A percentile compares a stretch with the other conserved stretches of the same genome.
Conservation (phyloP, 2,329 filamentous ascomycete genomes). For the Colletotrichum spinosum region DNA sequence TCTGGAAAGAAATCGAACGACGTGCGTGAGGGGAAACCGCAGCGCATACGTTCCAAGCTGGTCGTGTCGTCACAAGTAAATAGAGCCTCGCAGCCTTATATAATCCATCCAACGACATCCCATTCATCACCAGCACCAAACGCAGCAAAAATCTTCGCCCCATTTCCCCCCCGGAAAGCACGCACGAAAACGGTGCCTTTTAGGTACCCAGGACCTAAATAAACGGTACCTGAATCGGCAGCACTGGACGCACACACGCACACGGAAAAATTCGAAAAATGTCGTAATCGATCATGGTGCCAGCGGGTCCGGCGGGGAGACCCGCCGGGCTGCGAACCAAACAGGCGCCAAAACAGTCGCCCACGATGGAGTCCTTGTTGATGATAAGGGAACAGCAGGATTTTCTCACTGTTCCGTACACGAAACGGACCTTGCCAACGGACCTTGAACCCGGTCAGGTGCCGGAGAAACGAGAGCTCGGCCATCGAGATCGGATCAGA, state of each 20-base stretch:
- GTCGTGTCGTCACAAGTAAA: constrained; percentile 11
- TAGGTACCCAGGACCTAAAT: background rate
- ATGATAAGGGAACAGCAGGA: too few relatives aligned
- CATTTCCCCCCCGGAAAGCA: background rate
- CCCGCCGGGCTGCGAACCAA: background rate
- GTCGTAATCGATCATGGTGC: constrained; percentile 3
- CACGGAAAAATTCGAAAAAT: background rate
- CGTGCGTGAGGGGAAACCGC: constrained; percentile 34
- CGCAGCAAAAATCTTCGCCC: background rate
- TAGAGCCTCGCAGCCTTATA: constrained; percentile 8
- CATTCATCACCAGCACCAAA: constrained; percentile 9
- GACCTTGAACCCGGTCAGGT: background rate
- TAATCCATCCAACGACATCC: constrained; percentile 35
- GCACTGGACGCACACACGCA: too few relatives aligned
- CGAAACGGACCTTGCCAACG: background rate
- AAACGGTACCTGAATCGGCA: too few relatives aligned
- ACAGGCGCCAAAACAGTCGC: too few relatives aligned
- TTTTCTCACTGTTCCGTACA: background rate
- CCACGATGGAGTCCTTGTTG: too few relatives aligned
- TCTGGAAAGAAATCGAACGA: constrained; percentile 29
- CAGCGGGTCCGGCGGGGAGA: constrained; percentile 5
- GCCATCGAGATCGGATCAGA: constrained; percentile 11
- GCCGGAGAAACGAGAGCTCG: background rate
- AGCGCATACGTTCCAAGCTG: constrained; percentile 13
- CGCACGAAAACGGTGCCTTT: background rate